phyloP scores from a whole-genome alignment of 2,329 filamentous ascomycete species.

The Cladosporium sp. region DNA sequence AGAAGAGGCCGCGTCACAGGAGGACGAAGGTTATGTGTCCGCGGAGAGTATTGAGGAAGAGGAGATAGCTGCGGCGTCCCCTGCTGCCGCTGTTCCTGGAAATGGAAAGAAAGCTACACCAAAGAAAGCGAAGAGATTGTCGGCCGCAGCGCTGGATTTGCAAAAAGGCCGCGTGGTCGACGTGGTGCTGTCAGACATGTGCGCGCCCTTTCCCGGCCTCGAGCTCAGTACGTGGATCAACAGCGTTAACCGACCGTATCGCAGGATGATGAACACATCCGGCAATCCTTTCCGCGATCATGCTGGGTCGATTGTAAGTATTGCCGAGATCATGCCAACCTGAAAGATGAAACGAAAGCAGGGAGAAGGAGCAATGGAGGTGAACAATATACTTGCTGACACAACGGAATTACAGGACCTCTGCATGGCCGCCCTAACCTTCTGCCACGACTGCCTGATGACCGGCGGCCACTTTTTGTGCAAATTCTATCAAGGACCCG shows the following conservation, averaged over 20 bases:
- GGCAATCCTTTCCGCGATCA: conserved; percentile 84
- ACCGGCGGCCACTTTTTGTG: conserved; percentile 86
- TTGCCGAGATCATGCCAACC: too few species aligned
- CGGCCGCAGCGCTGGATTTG: conserved; percentile 32
- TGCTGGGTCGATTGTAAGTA: conserved; percentile 83
- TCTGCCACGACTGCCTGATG: conserved; percentile 78
- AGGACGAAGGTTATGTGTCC: background rate
- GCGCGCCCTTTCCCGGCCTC: conserved; percentile 78
- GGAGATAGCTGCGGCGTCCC: conserved; percentile 18
- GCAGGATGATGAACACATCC: conserved; percentile 99
- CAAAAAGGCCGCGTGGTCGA: conserved; percentile 64
- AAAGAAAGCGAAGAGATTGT: conserved; percentile 21
- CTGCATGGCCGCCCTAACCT: conserved; percentile 77
- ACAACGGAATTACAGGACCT: conserved; percentile 63
- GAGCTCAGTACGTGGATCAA: conserved; percentile 61
- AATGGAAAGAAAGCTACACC: background rate
- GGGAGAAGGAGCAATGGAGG: background rate
- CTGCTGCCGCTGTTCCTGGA: conserved; percentile 11
- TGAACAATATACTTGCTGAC: conserved; percentile 1
- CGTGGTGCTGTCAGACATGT: conserved; percentile 98
- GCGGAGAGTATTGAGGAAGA: background rate
- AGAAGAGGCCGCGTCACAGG: background rate
- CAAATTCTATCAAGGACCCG: conserved; percentile 92
- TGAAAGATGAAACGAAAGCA: too few species aligned
- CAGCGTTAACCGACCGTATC: conserved; percentile 91